Evolutionary conservation across 441 rosid species (phyloP), one percentile per base, ranked within the genome.

Genomic region (Gossypium schwendimanii): DNA sequence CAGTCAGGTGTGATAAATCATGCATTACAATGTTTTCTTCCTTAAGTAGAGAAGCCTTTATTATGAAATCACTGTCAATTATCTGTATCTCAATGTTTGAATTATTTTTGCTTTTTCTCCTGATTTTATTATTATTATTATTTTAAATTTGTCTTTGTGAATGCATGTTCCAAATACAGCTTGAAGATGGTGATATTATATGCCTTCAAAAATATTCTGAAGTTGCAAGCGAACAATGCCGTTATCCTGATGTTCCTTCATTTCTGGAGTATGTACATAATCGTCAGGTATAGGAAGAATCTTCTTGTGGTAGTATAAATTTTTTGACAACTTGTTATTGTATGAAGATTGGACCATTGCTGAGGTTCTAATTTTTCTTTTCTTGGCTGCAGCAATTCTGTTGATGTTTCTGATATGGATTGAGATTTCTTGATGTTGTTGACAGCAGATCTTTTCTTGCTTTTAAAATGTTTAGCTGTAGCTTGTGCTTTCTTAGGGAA

Each of bases 121-220:
- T 76, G 55, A 23, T 47, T 75, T 39, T 63, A 49, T 55, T 15
- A 18, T 26, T 9, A 52, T 33, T 14, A 44, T 44, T 44, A 44
- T 44, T 44, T 11, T 44, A 10, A 44, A 44, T 11, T 44, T 44
- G 49, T 44, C 49, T 14, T 66, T 55, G 31, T 71, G 39, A 49
- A 72, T 55, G 76, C 78, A 45, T 72, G 11, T 74, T 54, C n/a
- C 18, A 33, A 31, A 55, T 78, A 72, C 82, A 87, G 93, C 81
- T 89, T 76, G 89, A 87, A 78, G 93, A 89, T 82, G 93, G 93
- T 45, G 91, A 89, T 77, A 87, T 88, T 54, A 74, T 88, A 33
- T 88, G 93, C 83, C 81, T 83, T 77, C 91, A 89, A 79, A 89
- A 87, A 77, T 61, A 82, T 64, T 71, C 69, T 77, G 69, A 62